These are phyloP conservation scores for Nephromyces sp. DNA, from an alignment of 169 alveolate species.

Conservation along the genomic window DNA sequence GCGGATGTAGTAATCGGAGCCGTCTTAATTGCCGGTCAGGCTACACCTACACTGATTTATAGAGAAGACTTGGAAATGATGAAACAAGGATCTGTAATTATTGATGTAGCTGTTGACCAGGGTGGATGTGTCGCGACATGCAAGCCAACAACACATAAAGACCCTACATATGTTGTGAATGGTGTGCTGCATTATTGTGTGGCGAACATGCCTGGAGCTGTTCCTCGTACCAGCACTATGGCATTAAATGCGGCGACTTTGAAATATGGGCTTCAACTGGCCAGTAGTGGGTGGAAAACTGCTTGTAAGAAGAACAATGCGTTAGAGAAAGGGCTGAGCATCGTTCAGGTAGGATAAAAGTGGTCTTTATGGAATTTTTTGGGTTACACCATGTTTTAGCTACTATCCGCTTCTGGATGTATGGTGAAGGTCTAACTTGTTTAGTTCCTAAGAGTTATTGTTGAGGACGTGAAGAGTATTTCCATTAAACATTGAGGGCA, in stretches of 20 bases:
- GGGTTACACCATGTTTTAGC: too few relatives aligned
- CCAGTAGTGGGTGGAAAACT: constrained; percentile 8
- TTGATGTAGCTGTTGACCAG: constrained; percentile 31
- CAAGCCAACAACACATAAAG: constrained; percentile 9
- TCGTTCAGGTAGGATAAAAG: constrained; percentile 1
- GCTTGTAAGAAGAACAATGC: constrained; percentile 6
- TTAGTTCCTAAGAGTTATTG: too few relatives aligned
- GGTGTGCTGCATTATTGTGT: constrained; percentile 26
- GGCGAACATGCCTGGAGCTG: constrained; percentile 35
- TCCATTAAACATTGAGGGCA: too few relatives aligned
- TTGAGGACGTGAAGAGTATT: too few relatives aligned
- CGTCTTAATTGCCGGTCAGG: constrained; percentile 4
- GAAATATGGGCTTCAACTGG: constrained; percentile 6
- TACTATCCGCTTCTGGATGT: too few relatives aligned
- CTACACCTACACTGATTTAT: constrained; percentile 16
- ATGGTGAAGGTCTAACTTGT: too few relatives aligned
- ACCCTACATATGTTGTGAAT: constrained; percentile 19
- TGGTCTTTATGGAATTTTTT: too few relatives aligned
- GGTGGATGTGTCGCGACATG: constrained; percentile 33
- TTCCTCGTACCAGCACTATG: constrained; percentile 7
- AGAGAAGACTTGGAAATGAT: constrained; percentile 2
- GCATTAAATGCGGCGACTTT: constrained; percentile 20
- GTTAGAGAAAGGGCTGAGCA: constrained; percentile 1
- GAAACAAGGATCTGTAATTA: constrained; percentile 17
- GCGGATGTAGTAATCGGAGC: constrained; percentile 31